A percentile compares a stretch with the other conserved stretches of the same genome.
phyloP scores from a whole-genome alignment of 2,329 filamentous ascomycete species.

The Bipolaris sorokiniana region DNA sequence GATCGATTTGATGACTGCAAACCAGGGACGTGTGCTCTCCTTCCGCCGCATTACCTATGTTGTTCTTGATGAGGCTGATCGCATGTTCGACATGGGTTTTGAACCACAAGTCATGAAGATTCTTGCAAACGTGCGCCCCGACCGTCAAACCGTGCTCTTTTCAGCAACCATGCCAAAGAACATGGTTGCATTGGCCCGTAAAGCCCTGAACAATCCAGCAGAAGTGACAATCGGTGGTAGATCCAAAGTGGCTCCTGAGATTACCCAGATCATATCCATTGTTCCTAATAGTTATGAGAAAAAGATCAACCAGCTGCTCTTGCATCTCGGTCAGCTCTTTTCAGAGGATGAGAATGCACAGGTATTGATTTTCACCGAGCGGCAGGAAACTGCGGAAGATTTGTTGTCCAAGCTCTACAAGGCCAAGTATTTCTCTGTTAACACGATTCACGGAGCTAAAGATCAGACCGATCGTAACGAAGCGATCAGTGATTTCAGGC shows the following conservation, averaged over 20 bases:
- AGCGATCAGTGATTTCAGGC: slow-evolving; percentile 51
- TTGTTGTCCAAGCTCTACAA: slow-evolving; percentile 41
- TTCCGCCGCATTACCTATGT: slow-evolving; percentile 88
- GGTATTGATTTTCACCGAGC: slow-evolving; percentile 88
- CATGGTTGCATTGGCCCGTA: slow-evolving; percentile 88
- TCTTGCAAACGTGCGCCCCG: slow-evolving; percentile 85
- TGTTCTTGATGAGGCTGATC: slow-evolving; percentile 94
- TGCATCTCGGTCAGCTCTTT: slow-evolving; percentile 86
- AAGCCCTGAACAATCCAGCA: slow-evolving; percentile 81
- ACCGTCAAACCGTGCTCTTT: slow-evolving; percentile 92
- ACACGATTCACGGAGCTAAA: slow-evolving; percentile 83
- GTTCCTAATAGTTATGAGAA: slow-evolving; percentile 61
- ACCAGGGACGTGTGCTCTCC: slow-evolving; percentile 92
- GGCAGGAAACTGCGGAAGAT: slow-evolving; percentile 73
- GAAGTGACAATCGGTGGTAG: slow-evolving; percentile 92
- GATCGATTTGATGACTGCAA: slow-evolving; percentile 93
- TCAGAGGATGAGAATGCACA: slow-evolving; percentile 87
- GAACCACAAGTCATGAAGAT: slow-evolving; percentile 98
- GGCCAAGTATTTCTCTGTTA: slow-evolving; percentile 54
- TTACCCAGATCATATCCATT: slow-evolving; percentile 91
- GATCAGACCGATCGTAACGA: slow-evolving; percentile 46
- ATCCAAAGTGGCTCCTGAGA: slow-evolving; percentile 71
- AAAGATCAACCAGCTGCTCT: slow-evolving; percentile 84
- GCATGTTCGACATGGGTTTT: slow-evolving; percentile 99
- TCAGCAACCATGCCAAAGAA: slow-evolving; percentile 95